Evolutionary conservation across 345 rosid genomes (phyloP).

Genomic region (Aquilaria yunnanensis): DNA sequence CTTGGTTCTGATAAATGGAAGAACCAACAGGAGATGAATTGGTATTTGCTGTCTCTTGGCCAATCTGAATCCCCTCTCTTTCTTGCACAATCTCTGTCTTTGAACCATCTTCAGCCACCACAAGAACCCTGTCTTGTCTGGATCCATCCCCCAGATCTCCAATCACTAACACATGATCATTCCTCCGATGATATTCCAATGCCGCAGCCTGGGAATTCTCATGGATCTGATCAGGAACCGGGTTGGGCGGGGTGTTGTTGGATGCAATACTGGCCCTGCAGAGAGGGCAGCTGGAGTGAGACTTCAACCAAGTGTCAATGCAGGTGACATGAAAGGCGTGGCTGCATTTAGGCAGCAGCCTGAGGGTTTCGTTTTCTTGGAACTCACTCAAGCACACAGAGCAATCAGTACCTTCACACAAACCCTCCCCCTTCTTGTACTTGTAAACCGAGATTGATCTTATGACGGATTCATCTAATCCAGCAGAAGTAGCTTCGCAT

Average conservation of each 20-base stretch:
- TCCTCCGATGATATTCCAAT: slow-evolving; percentile 16
- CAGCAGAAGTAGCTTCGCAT: slow-evolving; percentile 15
- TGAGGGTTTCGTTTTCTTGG: slow-evolving; percentile 56
- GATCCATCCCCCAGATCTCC: slow-evolving; percentile 30
- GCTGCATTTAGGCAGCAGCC: slow-evolving; percentile 65
- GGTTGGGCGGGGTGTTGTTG: neutral
- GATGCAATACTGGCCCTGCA: slow-evolving; percentile 50
- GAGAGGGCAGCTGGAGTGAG: slow-evolving; percentile 83
- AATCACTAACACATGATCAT: slow-evolving; percentile 32
- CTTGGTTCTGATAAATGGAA: slow-evolving; percentile 17
- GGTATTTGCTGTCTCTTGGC: slow-evolving; percentile 4
- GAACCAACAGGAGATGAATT: slow-evolving; percentile 37
- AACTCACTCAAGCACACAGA: slow-evolving; percentile 78
- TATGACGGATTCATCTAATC: slow-evolving; percentile 52
- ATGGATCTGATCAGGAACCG: slow-evolving; percentile 4
- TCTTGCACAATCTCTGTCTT: slow-evolving; percentile 1
- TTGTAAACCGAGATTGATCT: slow-evolving; percentile 51
- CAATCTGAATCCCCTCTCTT: neutral
- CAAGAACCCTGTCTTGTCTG: slow-evolving; percentile 18
- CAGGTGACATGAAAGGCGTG: slow-evolving; percentile 90
- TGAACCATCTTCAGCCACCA: neutral
- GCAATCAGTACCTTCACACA: slow-evolving; percentile 52
- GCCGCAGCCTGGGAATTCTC: slow-evolving; percentile 2
- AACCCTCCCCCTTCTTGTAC: slow-evolving; percentile 46
- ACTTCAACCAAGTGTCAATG: slow-evolving; percentile 78